phyloP scores from a whole-genome alignment of 73 alveolate species.

The Paramecium bursaria region DNA sequence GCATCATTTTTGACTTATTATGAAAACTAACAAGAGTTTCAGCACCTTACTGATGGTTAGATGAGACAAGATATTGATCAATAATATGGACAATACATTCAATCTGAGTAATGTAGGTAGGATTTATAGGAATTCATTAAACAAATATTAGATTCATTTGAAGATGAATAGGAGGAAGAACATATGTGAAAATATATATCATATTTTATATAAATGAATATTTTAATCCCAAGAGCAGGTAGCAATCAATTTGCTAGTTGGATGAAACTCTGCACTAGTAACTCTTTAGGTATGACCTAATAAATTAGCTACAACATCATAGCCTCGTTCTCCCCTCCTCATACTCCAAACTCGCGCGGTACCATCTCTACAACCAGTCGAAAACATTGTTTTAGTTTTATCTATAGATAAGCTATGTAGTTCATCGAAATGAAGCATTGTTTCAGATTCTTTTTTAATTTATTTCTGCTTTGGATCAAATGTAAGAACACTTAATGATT shows the following conservation, averaged over 20 bases:
- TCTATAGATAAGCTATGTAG: conserved; percentile 8
- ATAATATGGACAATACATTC: too few relatives aligned
- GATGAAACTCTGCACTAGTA: conserved; percentile 49
- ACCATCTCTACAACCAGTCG: conserved; percentile 51
- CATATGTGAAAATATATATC: too few relatives aligned
- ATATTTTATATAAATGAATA: conserved; percentile 52
- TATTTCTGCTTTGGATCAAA: conserved; percentile 28
- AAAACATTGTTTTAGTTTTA: conserved; percentile 27
- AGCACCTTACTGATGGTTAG: too few relatives aligned
- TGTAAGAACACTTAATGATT: conserved; percentile 7
- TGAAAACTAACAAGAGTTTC: too few relatives aligned
- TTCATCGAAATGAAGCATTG: conserved; percentile 32
- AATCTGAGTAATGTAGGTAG: too few relatives aligned
- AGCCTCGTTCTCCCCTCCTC: not conserved
- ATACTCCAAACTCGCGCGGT: conserved; percentile 39
- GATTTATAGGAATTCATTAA: too few relatives aligned
- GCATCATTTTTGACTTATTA: too few relatives aligned
- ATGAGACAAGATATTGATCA: too few relatives aligned
- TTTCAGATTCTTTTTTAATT: not conserved
- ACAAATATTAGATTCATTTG: too few relatives aligned
- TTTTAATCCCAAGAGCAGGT: conserved; percentile 55
- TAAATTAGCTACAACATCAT: conserved; percentile 12
- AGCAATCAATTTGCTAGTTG: conserved; percentile 13
- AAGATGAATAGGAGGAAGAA: too few relatives aligned
- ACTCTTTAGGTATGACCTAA: conserved; percentile 54